Evolutionary conservation across 164 flowering plant species (phyloP).

Genomic region (Litsea cubeba): DNA sequence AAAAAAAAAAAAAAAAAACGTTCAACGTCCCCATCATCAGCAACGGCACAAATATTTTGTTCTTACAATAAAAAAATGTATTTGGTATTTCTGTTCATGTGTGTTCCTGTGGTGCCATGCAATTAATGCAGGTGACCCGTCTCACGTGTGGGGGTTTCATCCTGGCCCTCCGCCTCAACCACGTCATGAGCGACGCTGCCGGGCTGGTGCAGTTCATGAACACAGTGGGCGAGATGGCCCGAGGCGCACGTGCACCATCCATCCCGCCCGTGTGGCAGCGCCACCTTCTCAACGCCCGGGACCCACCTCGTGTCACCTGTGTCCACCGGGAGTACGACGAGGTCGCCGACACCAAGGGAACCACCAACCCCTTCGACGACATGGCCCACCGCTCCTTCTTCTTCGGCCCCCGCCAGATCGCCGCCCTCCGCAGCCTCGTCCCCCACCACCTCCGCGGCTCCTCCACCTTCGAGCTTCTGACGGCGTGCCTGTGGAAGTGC

Average conservation of each 20-base stretch:
- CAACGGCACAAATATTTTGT: no score
- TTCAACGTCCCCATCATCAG: no score
- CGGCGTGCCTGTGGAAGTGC: slow-evolving; percentile 28
- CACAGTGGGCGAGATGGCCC: slow-evolving; percentile 27
- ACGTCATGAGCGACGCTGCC: slow-evolving; percentile 29
- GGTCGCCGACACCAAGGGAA: slow-evolving; percentile 9
- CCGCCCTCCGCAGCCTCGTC: slow-evolving; percentile 8
- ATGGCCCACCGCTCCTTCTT: slow-evolving; percentile 21
- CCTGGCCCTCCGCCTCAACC: slow-evolving; percentile 32
- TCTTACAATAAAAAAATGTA: no score
- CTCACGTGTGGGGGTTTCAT: slow-evolving; percentile 39
- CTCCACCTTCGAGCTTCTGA: slow-evolving; percentile 20
- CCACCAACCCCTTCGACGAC: slow-evolving; percentile 3
- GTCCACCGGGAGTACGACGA: slow-evolving; percentile 25
- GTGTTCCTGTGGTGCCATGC: not conserved
- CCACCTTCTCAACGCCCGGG: slow-evolving; percentile 22
- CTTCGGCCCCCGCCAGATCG: slow-evolving; percentile 18
- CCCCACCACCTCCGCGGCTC: slow-evolving; percentile 4
- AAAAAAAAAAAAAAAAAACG: no score
- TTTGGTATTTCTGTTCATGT: no score
- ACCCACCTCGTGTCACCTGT: slow-evolving; percentile 17
- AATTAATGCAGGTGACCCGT: slow-evolving; percentile 42
- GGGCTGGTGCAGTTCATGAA: slow-evolving; percentile 31
- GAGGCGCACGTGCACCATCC: slow-evolving; percentile 20
- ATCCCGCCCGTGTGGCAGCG: slow-evolving; percentile 28